Conservation (phyloP, 2,329 filamentous ascomycete genomes). For the Cadophora luteo-olivacea region DNA sequence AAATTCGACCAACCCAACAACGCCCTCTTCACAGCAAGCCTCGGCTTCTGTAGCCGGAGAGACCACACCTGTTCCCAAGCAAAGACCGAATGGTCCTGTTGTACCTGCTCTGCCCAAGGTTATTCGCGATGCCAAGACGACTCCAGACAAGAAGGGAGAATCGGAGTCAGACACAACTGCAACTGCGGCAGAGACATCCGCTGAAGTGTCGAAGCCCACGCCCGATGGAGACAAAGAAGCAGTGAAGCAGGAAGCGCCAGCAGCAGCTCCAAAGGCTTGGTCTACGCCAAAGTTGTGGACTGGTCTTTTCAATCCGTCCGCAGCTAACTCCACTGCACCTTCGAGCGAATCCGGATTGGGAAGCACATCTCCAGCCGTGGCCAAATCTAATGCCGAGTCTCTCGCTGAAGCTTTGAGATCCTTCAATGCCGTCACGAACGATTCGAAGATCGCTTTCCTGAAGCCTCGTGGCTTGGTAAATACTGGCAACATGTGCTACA, state of each 20-base stretch:
- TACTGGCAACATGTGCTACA: conserved; percentile 99
- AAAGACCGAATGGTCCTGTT: conserved; percentile 53
- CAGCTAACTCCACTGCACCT: conserved; percentile 44
- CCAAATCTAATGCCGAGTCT: conserved; percentile 61
- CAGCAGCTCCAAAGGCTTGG: conserved; percentile 49
- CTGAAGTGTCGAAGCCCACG: neutral
- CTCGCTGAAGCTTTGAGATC: conserved; percentile 78
- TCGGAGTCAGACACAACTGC: conserved; percentile 23
- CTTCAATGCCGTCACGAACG: conserved; percentile 67
- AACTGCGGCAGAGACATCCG: conserved; percentile 24
- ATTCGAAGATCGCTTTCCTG: conserved; percentile 76
- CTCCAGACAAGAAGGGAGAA: conserved; percentile 27
- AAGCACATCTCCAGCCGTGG: conserved; percentile 48
- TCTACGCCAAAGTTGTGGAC: conserved; percentile 70
- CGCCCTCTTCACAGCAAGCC: conserved; percentile 52
- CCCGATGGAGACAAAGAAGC: conserved; percentile 25
- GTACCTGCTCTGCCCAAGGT: conserved; percentile 51
- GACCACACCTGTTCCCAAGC: conserved; percentile 39
- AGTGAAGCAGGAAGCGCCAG: conserved; percentile 48
- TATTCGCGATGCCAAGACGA: conserved; percentile 37
- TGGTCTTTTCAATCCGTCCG: conserved; percentile 65
- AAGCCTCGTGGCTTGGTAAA: conserved; percentile 95
- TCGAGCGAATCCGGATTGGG: conserved; percentile 42
- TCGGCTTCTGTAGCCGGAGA: conserved; percentile 33
- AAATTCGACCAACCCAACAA: conserved; percentile 57